phyloP scores from a whole-genome alignment of 176 grass and related monocot species.

The Triticum monococcum region DNA sequence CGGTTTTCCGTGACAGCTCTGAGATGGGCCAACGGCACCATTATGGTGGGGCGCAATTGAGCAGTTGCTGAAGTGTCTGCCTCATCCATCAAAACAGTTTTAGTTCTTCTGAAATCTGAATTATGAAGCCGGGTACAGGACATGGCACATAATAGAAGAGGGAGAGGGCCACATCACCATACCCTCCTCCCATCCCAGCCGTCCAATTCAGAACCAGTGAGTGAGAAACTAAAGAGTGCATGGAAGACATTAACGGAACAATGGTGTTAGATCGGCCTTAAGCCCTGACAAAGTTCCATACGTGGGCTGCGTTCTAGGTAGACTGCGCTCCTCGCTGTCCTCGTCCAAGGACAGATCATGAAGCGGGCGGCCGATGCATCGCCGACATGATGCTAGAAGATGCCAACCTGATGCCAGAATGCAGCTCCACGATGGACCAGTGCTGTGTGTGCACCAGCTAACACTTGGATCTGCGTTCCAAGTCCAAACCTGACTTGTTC shows the following conservation, averaged over 20 bases:
- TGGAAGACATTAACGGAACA: no score
- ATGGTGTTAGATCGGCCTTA: background rate
- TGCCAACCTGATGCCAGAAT: background rate
- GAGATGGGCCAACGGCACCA: constrained; percentile 31
- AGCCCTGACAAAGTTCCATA: constrained; percentile 5
- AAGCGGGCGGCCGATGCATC: background rate
- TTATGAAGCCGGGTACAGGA: background rate
- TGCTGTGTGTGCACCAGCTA: background rate
- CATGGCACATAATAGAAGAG: background rate
- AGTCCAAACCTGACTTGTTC: constrained; percentile 9
- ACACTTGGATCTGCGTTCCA: background rate
- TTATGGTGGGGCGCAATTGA: background rate
- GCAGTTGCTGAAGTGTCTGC: constrained; percentile 38
- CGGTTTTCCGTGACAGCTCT: constrained; percentile 25
- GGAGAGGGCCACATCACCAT: background rate
- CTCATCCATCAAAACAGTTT: constrained; percentile 19
- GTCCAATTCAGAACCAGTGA: background rate
- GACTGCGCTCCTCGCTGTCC: background rate
- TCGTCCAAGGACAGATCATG: background rate
- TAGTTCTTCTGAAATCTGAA: background rate
- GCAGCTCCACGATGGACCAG: background rate
- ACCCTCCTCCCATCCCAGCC: background rate
- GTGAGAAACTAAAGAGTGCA: background rate
- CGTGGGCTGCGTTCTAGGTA: constrained; percentile 1
- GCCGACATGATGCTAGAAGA: background rate